A percentile compares a stretch with the other conserved stretches of the same genome.
Evolutionary conservation across 352 stramenopile species (phyloP).

Genomic region (Phytophthora crassamura): DNA sequence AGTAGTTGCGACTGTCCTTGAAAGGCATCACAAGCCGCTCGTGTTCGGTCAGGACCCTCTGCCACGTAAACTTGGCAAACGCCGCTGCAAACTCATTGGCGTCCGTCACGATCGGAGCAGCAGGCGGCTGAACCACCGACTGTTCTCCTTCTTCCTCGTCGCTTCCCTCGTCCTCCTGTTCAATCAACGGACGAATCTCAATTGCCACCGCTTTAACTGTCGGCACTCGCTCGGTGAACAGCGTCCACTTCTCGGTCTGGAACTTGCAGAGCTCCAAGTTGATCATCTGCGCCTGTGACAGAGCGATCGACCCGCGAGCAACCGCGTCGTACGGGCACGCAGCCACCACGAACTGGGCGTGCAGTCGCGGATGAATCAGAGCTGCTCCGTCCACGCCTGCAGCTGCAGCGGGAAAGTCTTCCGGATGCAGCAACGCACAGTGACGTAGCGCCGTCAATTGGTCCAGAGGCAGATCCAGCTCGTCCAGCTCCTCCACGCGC

Average conservation of each 20-base stretch:
- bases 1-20: constrained; percentile 60
- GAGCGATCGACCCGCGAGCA: constrained; percentile 58
- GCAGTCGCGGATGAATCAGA: constrained; percentile 66
- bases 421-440: constrained; percentile 67
- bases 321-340: constrained; percentile 49
- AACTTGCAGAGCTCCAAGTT: constrained; percentile 84
- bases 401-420: constrained; percentile 55
- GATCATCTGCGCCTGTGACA: constrained; percentile 71
- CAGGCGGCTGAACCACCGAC: background rate
- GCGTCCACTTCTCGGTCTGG: constrained; percentile 75
- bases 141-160: constrained; percentile 24
- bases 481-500: constrained; percentile 52
- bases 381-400: constrained; percentile 26
- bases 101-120: constrained; percentile 46
- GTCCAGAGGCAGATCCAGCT: constrained; percentile 28
- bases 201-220: constrained; percentile 57
- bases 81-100: constrained; percentile 56
- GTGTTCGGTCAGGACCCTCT: constrained; percentile 81
- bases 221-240: constrained; percentile 66
- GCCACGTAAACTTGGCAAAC: constrained; percentile 62
- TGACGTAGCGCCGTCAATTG: constrained; percentile 40
- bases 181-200: constrained; percentile 69
- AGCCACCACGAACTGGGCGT: constrained; percentile 82
- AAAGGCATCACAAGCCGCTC: constrained; percentile 72
- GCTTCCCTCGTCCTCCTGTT: constrained; percentile 17